Base-by-base conservation (phyloP, 2,329 filamentous ascomycete species). In the Trichophyton verrucosum region DNA sequence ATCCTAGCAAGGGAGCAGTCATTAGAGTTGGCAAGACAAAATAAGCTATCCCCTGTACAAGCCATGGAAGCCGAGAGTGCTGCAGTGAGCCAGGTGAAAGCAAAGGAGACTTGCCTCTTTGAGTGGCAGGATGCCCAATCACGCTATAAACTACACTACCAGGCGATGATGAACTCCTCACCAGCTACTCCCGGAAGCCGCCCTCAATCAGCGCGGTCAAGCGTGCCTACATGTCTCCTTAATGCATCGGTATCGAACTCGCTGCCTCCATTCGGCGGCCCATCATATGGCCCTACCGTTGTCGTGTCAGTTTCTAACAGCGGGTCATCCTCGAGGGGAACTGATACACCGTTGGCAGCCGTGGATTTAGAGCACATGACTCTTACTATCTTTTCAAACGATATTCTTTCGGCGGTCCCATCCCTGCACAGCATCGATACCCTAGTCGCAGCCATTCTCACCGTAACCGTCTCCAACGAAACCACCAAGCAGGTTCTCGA, bases 341-440 rank as follows among this genome's bases (percentile, higher is more conserved):
- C 65, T 1, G 71, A 74, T 40, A 70, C 72, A 24, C 69, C 75
- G 3, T 68, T 80, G 3, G 74, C 75, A 3, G 70, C 72, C 1
- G 68, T 80, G 3, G 76, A 78, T 60, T 69, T 80, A 13, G 70
- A 70, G 27, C 75, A 73, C 1, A 70, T 72, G 61, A 74, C 71
- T 0, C 67, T 78, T 0, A 72, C 72, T 1, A 72, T 80, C 42
- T 73, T 73, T 20, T 71, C 76, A 1, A 69, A 70, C 2, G 67
- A 71, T 1, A 76, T 78, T 8, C 69, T 72, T 2, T 68, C 70
- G 5, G 73, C 71, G 0, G 73, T 79, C 7, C 75, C 76, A 1
- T 78, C 76, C 5, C 65, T 78, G 33, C 79, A 79, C 61, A 74
- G 75, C 6, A 75, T 80, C 40, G 78, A 80, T 63, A 75, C 76